Percentiles rank a stretch among this genome's conserved stretches.
phyloP scores from a whole-genome alignment of 345 rosid species.

The Salix arbutifolia region DNA sequence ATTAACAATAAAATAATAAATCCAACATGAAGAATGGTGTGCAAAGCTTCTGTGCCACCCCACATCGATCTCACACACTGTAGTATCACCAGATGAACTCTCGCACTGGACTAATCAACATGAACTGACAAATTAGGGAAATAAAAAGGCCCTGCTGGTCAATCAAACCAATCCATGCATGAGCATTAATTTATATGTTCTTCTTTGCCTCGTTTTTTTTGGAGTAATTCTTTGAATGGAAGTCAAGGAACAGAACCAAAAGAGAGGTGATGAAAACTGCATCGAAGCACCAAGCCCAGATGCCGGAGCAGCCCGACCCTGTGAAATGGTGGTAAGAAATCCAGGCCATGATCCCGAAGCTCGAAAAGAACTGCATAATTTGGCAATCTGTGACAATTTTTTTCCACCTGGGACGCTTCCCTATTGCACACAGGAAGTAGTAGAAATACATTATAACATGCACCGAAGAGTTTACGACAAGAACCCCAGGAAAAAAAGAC shows the following conservation, averaged over 20 bases:
- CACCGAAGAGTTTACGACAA: slow-evolving; percentile 46
- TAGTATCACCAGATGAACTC: neutral
- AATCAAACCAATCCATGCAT: no score
- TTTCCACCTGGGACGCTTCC: slow-evolving; percentile 61
- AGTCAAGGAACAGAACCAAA: slow-evolving; percentile 46
- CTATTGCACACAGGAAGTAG: slow-evolving; percentile 42
- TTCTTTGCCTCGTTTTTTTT: neutral
- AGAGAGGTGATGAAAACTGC: slow-evolving; percentile 49
- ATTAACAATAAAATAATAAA: no score
- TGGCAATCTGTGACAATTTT: slow-evolving; percentile 55
- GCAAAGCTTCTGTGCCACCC: no score
- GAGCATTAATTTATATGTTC: no score
- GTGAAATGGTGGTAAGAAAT: slow-evolving; percentile 43
- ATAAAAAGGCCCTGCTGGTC: neutral
- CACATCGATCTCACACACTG: no score
- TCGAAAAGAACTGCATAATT: slow-evolving; percentile 50
- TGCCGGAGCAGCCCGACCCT: slow-evolving; percentile 55
- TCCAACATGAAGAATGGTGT: no score
- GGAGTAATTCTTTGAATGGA: slow-evolving; percentile 45
- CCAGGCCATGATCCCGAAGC: slow-evolving; percentile 37
- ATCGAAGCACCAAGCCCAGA: slow-evolving; percentile 52
- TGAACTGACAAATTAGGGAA: neutral
- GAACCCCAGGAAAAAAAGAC: slow-evolving; percentile 48
- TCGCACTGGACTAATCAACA: neutral
- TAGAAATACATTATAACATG: slow-evolving; percentile 63